Conservation (phyloP, 2,329 filamentous ascomycete species). For the Aspergillus sp. region DNA sequence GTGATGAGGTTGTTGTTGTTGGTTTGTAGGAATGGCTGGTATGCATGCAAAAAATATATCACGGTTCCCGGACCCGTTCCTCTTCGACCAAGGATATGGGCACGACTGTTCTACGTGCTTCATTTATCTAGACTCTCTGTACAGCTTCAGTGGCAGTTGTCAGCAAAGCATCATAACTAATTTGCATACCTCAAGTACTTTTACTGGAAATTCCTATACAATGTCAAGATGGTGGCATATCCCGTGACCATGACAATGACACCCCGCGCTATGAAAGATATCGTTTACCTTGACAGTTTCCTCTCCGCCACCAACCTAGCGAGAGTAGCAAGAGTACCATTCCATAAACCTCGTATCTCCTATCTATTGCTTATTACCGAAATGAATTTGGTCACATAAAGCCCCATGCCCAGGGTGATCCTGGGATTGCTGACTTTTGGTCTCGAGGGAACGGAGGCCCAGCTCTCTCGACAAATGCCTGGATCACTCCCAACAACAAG, state of each 20-base stretch:
- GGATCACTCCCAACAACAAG: slow-evolving; percentile 66
- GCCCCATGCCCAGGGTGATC: slow-evolving; percentile 59
- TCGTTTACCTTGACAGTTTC: too few species aligned
- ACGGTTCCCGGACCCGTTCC: too few species aligned
- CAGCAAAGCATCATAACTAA: background rate
- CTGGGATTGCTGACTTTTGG: slow-evolving; percentile 83
- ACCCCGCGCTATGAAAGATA: too few species aligned
- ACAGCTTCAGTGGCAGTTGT: too few species aligned
- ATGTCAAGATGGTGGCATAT: background rate
- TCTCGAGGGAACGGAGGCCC: slow-evolving; percentile 43
- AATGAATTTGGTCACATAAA: slow-evolving; percentile 34
- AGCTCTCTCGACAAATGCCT: slow-evolving; percentile 53
- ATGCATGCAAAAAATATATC: too few species aligned
- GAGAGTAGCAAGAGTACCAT: too few species aligned
- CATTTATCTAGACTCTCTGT: too few species aligned
- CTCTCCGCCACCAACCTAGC: too few species aligned
- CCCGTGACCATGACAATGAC: too few species aligned
- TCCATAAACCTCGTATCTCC: too few species aligned
- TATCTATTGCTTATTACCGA: background rate
- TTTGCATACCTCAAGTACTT: background rate
- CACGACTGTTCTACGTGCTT: too few species aligned
- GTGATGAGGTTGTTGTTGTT: background rate
- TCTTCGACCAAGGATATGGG: too few species aligned
- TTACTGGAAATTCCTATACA: background rate
- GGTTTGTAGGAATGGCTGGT: background rate